Evolutionary conservation across 2,329 filamentous ascomycete species (phyloP), one percentile per base, ranked within the genome.

Genomic region (Ophiostoma piceae): DNA sequence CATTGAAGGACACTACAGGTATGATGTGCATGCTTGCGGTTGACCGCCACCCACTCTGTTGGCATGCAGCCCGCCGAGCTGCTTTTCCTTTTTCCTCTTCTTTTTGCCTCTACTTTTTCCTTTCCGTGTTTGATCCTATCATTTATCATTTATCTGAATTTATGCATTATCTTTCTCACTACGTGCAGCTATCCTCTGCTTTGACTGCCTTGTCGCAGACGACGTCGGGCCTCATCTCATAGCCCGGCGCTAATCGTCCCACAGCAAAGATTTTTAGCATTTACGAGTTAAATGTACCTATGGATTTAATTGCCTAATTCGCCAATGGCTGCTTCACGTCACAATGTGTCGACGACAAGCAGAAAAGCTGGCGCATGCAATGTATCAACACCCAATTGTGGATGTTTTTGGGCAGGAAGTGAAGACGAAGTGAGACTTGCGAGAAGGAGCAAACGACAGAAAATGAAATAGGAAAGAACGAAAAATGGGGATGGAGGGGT

Each of bases 321-420:
- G 62, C 8, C 35, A 37, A 26, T 66, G 62, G 62, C 19, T 32
- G 37, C 29, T 62, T 64, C 60, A 64, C 29, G 60, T 64, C 60
- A n/a, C 60, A 37, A 7, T 5, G 9, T 19, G 35, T 22, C 35
- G 35, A 65, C 62, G 14, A 22, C 62, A 37, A 65, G 35, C 32
- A 65, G 62, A 26, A 54, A 57, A 57, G 51, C 51, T 26, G 60
- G 29, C n/a, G 35, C 62, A 65, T 65, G 62, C 62, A 65, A 65
- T 65, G 62, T 43, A 70, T 70, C 41, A 62, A 66, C 66, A 68
- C 70, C 70, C 68, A 71, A 71, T 16, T 71, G 70, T 71, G 70
- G 70, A 67, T 69, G 29, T 65, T 22, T 22, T 65, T 65, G 65
- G 67, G 67, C 67, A 37, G 54, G 66, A 62, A 26, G 54, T 16